These are phyloP conservation scores for Oryza meridionalis DNA, from an alignment of 176 grass and related monocot genomes.

Conservation along the genomic window DNA sequence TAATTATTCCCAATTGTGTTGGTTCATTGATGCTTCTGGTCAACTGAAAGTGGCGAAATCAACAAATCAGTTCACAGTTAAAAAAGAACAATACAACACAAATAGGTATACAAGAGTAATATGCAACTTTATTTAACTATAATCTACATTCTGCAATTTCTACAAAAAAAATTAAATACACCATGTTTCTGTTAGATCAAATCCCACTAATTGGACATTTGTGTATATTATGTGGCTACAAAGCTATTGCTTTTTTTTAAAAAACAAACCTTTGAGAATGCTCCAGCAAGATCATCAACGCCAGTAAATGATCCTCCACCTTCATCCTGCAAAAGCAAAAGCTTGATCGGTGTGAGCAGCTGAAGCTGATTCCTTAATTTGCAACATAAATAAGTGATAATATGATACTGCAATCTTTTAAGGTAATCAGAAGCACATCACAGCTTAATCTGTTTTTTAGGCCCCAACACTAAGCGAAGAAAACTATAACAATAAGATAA, in stretches of 20 bases:
- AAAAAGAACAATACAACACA: not conserved
- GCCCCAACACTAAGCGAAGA: not conserved
- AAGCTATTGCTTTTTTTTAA: not conserved
- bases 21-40: conserved; percentile 51
- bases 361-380: not conserved
- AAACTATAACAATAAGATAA: not conserved
- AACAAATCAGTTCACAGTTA: not conserved
- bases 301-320: conserved; percentile 53
- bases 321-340: conserved; percentile 48
- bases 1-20: conserved; percentile 42
- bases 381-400: not conserved
- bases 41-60: conserved; percentile 51
- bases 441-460: not conserved
- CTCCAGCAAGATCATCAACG: conserved; percentile 61
- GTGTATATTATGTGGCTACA: not conserved
- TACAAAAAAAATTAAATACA: not conserved
- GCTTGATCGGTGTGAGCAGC: conserved; percentile 19
- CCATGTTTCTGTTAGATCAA: not conserved
- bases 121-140: conserved; percentile 6
- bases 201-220: conserved; percentile 1
- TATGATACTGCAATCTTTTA: not conserved
- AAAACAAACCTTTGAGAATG: conserved; percentile 63
- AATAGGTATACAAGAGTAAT: not conserved
- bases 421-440: not conserved
- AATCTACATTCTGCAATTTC: conserved; percentile 22